Evolutionary conservation across 2,329 filamentous ascomycete species (phyloP), one percentile per base, ranked within the genome.

Genomic region (Pyrenophora tritici-repentis): DNA sequence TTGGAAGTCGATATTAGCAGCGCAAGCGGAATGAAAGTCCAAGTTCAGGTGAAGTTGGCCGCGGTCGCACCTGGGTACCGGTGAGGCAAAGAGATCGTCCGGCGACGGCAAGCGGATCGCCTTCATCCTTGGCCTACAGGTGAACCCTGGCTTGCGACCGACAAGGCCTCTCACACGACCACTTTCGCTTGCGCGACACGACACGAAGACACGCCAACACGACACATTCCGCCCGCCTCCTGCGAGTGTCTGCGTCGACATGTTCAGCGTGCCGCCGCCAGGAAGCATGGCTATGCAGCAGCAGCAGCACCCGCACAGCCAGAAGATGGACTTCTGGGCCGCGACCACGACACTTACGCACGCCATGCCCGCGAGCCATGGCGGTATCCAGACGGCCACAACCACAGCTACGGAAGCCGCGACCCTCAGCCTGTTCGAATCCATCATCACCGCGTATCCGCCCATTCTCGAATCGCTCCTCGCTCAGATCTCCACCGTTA

Each of bases 391-490:
- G 14, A 22, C 20, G 2, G 38, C 50, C 43, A 26, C 58, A 20
- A 9, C 26, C 7, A 29, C 26, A 10, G 26, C 24, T 6, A 26
- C 24, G 3, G 24, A 7, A 6, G 24, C 26, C 26, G 26, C 26
- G 26, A 29, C 26, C 26, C 68, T 73, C 58, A 72, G 66, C 59
- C 66, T 65, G 42, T 83, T 85, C 64, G 83, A 85, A 68, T 70
- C 77, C 59, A 71, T 84, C 57, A 67, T 85, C 56, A 82, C 81
- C 41, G 77, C 80, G 16, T 80, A 84, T 66, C 78, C 81, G 26
- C 82, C 83, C 39, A 77, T 85, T 52, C 75, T 85, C 53, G 82
- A 84, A 66, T 84, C 81, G 34, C 76, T 86, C 18, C 76, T 85
- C 40, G 75, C 81, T 36, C 82, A 85, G 59, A 74, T 82, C 34